These are phyloP conservation scores for Colletotrichum spinosum DNA, from an alignment of 2,329 filamentous ascomycete species.

Conservation along the genomic window DNA sequence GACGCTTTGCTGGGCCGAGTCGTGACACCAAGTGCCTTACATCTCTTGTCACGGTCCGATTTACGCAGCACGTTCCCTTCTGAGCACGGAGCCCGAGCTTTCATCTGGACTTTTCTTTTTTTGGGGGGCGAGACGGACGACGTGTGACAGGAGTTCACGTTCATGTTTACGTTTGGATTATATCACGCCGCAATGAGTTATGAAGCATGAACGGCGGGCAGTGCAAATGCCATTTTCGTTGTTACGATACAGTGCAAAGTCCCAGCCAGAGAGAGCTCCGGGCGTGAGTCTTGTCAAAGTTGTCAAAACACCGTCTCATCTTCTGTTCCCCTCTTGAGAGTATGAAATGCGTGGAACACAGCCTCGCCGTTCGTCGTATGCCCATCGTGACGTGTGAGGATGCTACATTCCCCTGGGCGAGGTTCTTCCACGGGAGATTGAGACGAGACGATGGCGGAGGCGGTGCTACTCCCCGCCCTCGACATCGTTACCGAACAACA, in stretches of 20 bases:
- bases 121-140: conserved; percentile 4
- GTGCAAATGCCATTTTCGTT: not conserved
- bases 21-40: conserved; percentile 25
- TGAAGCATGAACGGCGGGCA: conserved; percentile 17
- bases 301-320: conserved; percentile 19
- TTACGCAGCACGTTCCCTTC: conserved; percentile 2
- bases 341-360: conserved; percentile 17
- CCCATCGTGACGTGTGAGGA: too few species aligned
- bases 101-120: conserved; percentile 19
- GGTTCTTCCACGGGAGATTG: too few species aligned
- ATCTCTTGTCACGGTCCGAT: conserved; percentile 2
- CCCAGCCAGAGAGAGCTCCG: too few species aligned
- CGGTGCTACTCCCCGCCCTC: too few species aligned
- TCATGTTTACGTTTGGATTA: not conserved
- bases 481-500: too few species aligned
- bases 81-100: conserved; percentile 18
- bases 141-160: conserved; percentile 26
- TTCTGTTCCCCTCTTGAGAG: not conserved
- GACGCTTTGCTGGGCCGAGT: not conserved
- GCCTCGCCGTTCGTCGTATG: conserved; percentile 22
- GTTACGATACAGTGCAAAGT: too few species aligned
- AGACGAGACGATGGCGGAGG: too few species aligned
- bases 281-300: not conserved
- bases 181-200: not conserved
- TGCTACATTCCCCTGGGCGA: too few species aligned